These are phyloP conservation scores for Alloteropsis semialata DNA, from an alignment of 176 grass and related monocot genomes.

Conservation along the genomic window DNA sequence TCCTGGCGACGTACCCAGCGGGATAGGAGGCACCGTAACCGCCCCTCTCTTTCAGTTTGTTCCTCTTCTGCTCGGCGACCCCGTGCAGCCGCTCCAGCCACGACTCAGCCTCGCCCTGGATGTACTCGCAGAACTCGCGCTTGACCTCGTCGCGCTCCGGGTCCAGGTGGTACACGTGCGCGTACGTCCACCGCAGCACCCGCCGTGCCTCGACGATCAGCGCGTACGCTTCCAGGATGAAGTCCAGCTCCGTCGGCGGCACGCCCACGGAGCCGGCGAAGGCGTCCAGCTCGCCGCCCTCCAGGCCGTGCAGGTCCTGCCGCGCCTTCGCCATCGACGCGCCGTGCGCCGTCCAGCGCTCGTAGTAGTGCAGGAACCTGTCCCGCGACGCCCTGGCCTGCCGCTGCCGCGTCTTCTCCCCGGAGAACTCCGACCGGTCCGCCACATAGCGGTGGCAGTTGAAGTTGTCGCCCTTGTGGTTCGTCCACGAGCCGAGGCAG, in stretches of 20 bases:
- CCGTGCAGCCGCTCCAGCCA: constrained; percentile 24
- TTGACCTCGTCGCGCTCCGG: background rate
- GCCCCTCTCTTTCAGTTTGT: background rate
- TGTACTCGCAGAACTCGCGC: background rate
- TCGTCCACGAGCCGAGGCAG: constrained; percentile 31
- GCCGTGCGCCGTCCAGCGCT: constrained; percentile 36
- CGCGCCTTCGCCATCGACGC: background rate
- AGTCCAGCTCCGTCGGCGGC: background rate
- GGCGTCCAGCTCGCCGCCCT: background rate
- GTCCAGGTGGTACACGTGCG: constrained; percentile 18
- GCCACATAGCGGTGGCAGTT: constrained; percentile 27
- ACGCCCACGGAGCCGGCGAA: background rate
- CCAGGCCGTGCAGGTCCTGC: background rate
- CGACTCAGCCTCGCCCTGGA: background rate
- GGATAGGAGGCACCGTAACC: accelerated
- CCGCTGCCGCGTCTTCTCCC: background rate
- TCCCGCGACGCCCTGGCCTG: constrained; percentile 32
- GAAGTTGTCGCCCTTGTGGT: background rate
- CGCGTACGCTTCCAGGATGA: background rate
- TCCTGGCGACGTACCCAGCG: background rate
- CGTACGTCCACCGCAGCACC: constrained; percentile 31
- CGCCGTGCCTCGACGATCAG: constrained; percentile 12
- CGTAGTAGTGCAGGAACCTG: constrained; percentile 42
- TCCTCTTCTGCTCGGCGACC: background rate
- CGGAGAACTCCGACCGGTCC: background rate